These are phyloP conservation scores for Ustilago tritici DNA, from an alignment of 1,284 basidiomycete genomes.

Conservation along the genomic window DNA sequence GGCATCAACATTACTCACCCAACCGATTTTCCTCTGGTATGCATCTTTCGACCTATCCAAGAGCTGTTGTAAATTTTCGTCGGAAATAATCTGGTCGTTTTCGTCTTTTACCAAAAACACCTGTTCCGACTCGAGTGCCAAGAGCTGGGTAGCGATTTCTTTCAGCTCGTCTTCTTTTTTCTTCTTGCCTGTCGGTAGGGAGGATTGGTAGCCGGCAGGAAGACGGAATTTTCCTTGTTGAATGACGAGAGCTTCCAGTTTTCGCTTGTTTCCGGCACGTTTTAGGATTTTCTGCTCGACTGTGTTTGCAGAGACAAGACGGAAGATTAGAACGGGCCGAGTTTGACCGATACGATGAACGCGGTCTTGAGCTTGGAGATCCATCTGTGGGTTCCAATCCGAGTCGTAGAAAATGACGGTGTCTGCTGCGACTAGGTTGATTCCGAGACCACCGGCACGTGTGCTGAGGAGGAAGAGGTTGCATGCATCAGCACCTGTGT, in stretches of 20 bases:
- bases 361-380: conserved; percentile 93
- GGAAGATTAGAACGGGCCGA: conserved; percentile 76
- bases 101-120: conserved; percentile 83
- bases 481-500: conserved; percentile 77
- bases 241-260: conserved; percentile 92
- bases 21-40: conserved; percentile 82
- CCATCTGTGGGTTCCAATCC: conserved; percentile 94
- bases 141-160: conserved; percentile 79
- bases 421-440: conserved; percentile 92
- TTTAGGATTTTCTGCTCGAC: conserved; percentile 92
- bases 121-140: conserved; percentile 86
- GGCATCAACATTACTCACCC: conserved; percentile 71
- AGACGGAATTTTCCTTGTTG: conserved; percentile 77
- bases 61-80: conserved; percentile 81
- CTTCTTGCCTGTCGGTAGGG: conserved; percentile 73
- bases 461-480: conserved; percentile 90
- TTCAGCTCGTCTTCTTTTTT: conserved; percentile 43
- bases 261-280: conserved; percentile 85
- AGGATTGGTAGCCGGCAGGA: conserved; percentile 30
- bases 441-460: conserved; percentile 84
- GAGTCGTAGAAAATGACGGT: conserved; percentile 79
- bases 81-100: conserved; percentile 81
- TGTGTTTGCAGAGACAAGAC: conserved; percentile 80
- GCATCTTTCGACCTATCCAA: conserved; percentile 85
- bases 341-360: conserved; percentile 96